phyloP scores from a whole-genome alignment of 2,329 filamentous ascomycete species.

The Malbranchea zuffiana region DNA sequence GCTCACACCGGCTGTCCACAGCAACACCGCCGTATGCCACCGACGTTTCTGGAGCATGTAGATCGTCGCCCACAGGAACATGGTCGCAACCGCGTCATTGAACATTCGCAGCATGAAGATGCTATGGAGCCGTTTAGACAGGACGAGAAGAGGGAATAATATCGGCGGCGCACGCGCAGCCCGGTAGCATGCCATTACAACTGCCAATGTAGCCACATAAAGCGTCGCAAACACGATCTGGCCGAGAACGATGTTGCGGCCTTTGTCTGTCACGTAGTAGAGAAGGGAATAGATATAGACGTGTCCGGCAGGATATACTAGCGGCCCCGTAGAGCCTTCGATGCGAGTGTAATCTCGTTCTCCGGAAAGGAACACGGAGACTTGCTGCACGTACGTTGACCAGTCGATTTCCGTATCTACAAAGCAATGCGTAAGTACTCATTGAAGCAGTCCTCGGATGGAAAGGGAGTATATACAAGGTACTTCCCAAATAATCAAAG shows the following conservation, averaged over 20 bases:
- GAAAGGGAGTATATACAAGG: conserved; percentile 52
- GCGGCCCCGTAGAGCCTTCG: conserved; percentile 75
- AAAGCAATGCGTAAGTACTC: conserved; percentile 21
- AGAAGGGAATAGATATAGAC: conserved; percentile 80
- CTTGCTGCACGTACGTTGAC: conserved; percentile 92
- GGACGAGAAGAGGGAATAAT: conserved; percentile 69
- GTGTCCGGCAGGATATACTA: conserved; percentile 91
- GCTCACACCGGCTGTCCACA: conserved; percentile 71
- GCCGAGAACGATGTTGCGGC: conserved; percentile 64
- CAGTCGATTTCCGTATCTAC: conserved; percentile 99
- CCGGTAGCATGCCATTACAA: conserved; percentile 73
- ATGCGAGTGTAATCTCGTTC: conserved; percentile 84
- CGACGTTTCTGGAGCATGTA: conserved; percentile 61
- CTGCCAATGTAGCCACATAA: conserved; percentile 62
- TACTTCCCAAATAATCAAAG: conserved; percentile 65
- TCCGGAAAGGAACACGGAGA: conserved; percentile 65
- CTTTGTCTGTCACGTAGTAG: conserved; percentile 65
- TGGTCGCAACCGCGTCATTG: conserved; percentile 83
- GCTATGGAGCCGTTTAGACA: conserved; percentile 88
- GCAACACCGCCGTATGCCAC: conserved; percentile 62
- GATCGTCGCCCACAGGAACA: conserved; percentile 75
- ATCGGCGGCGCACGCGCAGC: conserved; percentile 56
- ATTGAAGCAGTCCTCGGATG: conserved; percentile 1
- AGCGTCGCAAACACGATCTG: conserved; percentile 72
- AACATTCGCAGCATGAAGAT: conserved; percentile 88